These are phyloP conservation scores for Apiospora aurea DNA, from an alignment of 2,329 filamentous ascomycete species.

Conservation along the genomic window DNA sequence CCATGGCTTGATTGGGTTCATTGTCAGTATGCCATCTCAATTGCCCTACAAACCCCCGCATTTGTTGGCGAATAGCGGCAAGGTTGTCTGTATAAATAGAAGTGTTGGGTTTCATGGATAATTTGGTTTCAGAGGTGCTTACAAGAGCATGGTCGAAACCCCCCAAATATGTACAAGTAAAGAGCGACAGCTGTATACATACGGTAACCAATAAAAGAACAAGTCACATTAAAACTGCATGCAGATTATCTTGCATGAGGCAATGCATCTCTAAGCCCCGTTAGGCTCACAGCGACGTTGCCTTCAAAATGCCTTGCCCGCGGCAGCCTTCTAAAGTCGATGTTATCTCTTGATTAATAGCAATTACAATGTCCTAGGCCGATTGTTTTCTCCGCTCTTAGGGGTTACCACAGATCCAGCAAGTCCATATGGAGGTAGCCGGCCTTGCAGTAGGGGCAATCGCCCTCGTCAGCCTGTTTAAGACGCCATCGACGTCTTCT, in stretches of 20 bases:
- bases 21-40: neutral
- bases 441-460: conserved; percentile 35
- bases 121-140: neutral
- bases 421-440: conserved; percentile 10
- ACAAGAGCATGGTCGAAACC: neutral
- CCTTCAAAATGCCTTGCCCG: neutral
- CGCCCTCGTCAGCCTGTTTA: conserved; percentile 38
- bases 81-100: neutral
- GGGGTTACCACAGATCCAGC: neutral
- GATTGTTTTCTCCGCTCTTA: too few relatives aligned
- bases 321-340: neutral
- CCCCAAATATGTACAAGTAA: neutral
- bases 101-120: neutral
- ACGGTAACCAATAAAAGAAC: neutral
- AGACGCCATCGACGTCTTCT: conserved; percentile 27
- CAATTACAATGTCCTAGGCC: too few relatives aligned
- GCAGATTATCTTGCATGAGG: too few relatives aligned
- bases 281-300: neutral
- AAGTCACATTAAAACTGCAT: neutral
- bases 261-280: neutral
- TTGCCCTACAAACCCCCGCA: neutral
- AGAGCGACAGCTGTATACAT: too few relatives aligned
- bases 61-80: neutral
- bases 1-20: conserved; percentile 17
- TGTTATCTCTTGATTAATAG: neutral